These are phyloP conservation scores for Hypoxylon fuscum DNA, from an alignment of 495 filamentous ascomycete genomes.

Conservation along the genomic window DNA sequence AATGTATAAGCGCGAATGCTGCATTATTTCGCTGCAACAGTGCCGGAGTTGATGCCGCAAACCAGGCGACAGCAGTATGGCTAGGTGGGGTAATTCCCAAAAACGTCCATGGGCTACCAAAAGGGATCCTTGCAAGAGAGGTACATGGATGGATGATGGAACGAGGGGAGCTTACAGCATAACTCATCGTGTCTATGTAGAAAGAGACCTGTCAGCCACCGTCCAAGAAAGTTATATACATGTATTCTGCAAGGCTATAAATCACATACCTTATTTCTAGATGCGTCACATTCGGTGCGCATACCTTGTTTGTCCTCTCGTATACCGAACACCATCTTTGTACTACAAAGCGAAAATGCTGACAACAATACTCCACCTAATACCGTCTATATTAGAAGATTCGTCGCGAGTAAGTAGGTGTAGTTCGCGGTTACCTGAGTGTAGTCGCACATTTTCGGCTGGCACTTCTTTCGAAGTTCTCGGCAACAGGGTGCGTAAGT, in stretches of 20 bases:
- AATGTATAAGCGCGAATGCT: too few relatives aligned
- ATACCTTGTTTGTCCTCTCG: conserved; percentile 44
- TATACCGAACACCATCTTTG: conserved; percentile 44
- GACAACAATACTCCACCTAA: conserved; percentile 46
- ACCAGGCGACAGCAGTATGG: neutral
- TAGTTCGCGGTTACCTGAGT: conserved; percentile 37
- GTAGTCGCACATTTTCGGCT: conserved; percentile 44
- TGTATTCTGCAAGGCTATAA: conserved; percentile 22
- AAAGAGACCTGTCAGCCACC: conserved; percentile 19
- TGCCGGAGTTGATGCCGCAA: conserved; percentile 1
- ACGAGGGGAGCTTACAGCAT: conserved; percentile 40
- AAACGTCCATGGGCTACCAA: conserved; percentile 16
- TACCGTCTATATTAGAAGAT: conserved; percentile 4
- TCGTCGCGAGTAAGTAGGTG: too few relatives aligned
- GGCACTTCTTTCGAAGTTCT: neutral
- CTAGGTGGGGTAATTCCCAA: conserved; percentile 6
- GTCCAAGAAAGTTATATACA: conserved; percentile 27
- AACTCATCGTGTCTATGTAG: conserved; percentile 42
- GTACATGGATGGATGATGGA: conserved; percentile 7
- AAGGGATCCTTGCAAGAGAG: conserved; percentile 23
- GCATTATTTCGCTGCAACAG: too few relatives aligned
- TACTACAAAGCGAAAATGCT: conserved; percentile 46
- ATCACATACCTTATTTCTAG: conserved; percentile 42
- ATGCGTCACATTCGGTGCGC: conserved; percentile 45
- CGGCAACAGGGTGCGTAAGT: conserved; percentile 1